phyloP scores from a whole-genome alignment of 306 rosid genomes.

The Fagus sylvatica region DNA sequence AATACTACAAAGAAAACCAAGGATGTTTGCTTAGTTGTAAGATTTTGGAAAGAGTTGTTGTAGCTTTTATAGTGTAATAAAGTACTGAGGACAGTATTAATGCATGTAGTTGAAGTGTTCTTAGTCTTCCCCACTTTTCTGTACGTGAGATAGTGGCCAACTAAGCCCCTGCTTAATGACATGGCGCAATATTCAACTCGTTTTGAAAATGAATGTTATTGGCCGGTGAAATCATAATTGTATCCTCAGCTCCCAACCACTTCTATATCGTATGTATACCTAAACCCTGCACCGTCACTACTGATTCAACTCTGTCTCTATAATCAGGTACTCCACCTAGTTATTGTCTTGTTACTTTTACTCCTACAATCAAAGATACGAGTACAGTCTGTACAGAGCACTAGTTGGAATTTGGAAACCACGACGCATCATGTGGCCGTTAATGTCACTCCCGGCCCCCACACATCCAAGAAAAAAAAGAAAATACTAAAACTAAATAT shows the following conservation, averaged over 20 bases:
- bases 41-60: slow-evolving; percentile 4
- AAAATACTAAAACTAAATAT: too few species aligned
- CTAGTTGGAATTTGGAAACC: too few species aligned
- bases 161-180: slow-evolving; percentile 19
- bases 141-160: not conserved
- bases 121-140: too few species aligned
- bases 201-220: slow-evolving; percentile 17
- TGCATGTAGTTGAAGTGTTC: slow-evolving; percentile 40
- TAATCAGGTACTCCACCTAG: not conserved
- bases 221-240: slow-evolving; percentile 47
- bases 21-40: slow-evolving; percentile 8
- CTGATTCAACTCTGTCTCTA: not conserved
- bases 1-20: not conserved
- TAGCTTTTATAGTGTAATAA: slow-evolving; percentile 40
- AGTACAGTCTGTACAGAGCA: too few species aligned
- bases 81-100: slow-evolving; percentile 27
- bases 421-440: too few species aligned
- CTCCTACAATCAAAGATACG: too few species aligned
- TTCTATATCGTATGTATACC: not conserved
- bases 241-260: slow-evolving; percentile 50
- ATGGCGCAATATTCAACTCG: slow-evolving; percentile 43
- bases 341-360: too few species aligned
- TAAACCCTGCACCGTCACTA: not conserved
- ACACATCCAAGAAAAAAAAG: too few species aligned
- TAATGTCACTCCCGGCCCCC: too few species aligned